Evolutionary conservation across 306 rosid genomes (phyloP), one percentile per base, ranked within the genome.

Genomic region (Dalbergia cochinchinensis): DNA sequence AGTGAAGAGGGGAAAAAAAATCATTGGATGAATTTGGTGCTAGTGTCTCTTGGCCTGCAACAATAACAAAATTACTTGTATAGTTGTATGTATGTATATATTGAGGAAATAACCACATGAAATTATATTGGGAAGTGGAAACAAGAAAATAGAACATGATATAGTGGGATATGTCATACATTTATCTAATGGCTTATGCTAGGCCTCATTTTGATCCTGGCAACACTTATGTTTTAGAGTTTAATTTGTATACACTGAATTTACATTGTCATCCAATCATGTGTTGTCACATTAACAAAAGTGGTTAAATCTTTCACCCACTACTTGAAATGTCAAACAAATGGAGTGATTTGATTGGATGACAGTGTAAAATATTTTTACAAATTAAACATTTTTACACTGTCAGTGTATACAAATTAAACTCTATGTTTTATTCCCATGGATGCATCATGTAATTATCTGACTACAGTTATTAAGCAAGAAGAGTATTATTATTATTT

Each of bases 1-100:
- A 73, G 79, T 58, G 57, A 26, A 26, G 31, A 26, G 31, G 16
- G 26, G 3, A 66, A 76, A 73, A 70, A 45, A 47, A 47, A 68
- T 67, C 48, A 57, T 22, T 33, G 63, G 62, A 26, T 63, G 31
- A 50, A 42, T 68, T 77, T 77, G 66, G n/a, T 53, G 87, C 81
- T 84, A 95, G 45, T 90, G 16, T 82, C 90, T 91, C 82, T 91
- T 93, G 78, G 97, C 94, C 99, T 92, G 94, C 85, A 83, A 76
- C 37, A 86, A 41, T 69, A 63, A 45, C 64, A 75, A 61, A 77
- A 73, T 45, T 11, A 77, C 61, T 51, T 19, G 58, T 20, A 20
- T 1, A 20, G 22, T 20, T 20, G 22, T 4, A 37, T 37, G 41
- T 0, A 37, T 4, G 1, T 37, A 6, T 74, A 48, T 74, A 64